These are phyloP conservation scores for Xylaria digitata DNA, from an alignment of 2,329 filamentous ascomycete genomes.

Conservation along the genomic window DNA sequence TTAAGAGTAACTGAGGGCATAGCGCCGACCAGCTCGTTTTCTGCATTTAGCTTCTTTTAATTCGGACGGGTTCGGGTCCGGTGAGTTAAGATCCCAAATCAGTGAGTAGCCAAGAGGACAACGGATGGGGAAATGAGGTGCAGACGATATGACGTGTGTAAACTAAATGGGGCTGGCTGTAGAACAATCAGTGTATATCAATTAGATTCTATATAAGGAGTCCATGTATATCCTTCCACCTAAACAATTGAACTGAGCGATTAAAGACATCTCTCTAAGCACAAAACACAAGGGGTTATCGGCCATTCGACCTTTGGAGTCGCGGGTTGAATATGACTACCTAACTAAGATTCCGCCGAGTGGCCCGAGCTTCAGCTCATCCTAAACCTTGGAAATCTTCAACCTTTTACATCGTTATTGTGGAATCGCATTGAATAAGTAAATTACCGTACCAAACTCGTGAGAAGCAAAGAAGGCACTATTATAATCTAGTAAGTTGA, in stretches of 20 bases:
- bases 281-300: slow-evolving; percentile 1
- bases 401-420: slow-evolving; percentile 24
- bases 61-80: no score
- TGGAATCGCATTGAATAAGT: background rate
- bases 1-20: no score
- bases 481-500: slow-evolving; percentile 12
- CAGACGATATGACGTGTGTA: slow-evolving; percentile 29
- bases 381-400: slow-evolving; percentile 34
- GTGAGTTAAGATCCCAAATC: no score
- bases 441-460: no score
- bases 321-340: background rate
- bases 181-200: slow-evolving; percentile 40
- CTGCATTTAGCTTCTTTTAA: no score
- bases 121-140: no score
- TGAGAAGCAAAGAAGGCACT: background rate
- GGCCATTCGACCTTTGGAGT: background rate
- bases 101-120: no score
- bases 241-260: background rate
- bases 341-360: slow-evolving; percentile 23
- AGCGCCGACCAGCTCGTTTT: no score
- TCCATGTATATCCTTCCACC: background rate
- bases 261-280: background rate
- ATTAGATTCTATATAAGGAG: slow-evolving; percentile 26
- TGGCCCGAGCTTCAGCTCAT: slow-evolving; percentile 42
- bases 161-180: slow-evolving; percentile 36